Evolutionary conservation across 192 early-diverging fungal genomes (phyloP).

Genomic region (Ramicandelaber brevisporus): DNA sequence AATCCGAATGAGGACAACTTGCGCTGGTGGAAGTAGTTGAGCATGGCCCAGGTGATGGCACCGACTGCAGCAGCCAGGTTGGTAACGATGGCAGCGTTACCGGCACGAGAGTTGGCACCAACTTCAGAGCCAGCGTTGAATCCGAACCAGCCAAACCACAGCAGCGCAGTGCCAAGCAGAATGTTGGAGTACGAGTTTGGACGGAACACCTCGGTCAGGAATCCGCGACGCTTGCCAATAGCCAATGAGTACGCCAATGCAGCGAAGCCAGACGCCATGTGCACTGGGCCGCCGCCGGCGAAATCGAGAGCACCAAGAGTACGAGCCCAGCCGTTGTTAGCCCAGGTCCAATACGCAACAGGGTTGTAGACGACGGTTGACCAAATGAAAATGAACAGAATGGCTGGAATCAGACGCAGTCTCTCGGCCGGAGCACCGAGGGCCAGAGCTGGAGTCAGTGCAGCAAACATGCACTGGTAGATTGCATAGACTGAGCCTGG

Average conservation of each 20-base stretch:
- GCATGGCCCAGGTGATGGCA: conserved; percentile 56
- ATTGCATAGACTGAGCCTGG: conserved; percentile 56
- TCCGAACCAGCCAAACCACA: conserved; percentile 94
- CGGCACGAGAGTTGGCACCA: conserved; percentile 57
- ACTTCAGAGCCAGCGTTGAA: conserved; percentile 83
- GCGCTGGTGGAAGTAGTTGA: conserved; percentile 45
- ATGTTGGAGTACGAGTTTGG: conserved; percentile 86
- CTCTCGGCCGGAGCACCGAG: conserved; percentile 80
- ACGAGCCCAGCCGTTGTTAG: conserved; percentile 56
- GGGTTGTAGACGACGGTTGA: conserved; percentile 78
- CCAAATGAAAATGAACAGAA: conserved; percentile 86
- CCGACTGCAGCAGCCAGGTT: conserved; percentile 64
- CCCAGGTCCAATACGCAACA: conserved; percentile 92
- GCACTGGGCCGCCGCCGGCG: conserved; percentile 91
- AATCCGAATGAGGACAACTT: conserved; percentile 79
- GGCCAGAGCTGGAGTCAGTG: conserved; percentile 71
- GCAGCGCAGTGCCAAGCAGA: conserved; percentile 60
- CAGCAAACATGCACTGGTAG: conserved; percentile 84
- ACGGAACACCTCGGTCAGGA: conserved; percentile 39
- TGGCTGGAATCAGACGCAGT: conserved; percentile 54
- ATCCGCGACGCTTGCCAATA: conserved; percentile 55
- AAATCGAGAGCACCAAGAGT: conserved; percentile 73
- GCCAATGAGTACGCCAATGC: conserved; percentile 72
- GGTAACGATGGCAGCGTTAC: conserved; percentile 61
- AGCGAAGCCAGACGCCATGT: conserved; percentile 72